A percentile compares a stretch with the other conserved stretches of the same genome.
Evolutionary conservation across 2,329 filamentous ascomycete species (phyloP).

Genomic region (Elsinoe fawcettii): DNA sequence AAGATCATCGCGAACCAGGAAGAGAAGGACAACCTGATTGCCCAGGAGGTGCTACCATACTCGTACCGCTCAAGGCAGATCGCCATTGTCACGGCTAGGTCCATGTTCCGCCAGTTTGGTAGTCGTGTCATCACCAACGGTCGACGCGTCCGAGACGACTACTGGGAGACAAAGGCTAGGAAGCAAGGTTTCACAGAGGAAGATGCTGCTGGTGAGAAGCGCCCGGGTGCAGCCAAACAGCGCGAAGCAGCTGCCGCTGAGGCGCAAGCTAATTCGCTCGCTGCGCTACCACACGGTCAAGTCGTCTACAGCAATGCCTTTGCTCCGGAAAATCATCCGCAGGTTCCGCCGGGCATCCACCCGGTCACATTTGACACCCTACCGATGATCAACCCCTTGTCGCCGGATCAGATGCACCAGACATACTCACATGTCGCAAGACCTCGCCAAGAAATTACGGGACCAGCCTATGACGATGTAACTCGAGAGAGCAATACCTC

Average conservation of each 20-base stretch:
- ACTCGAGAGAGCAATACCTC: slow-evolving; percentile 65
- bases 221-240: slow-evolving; percentile 82
- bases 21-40: slow-evolving; percentile 93
- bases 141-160: slow-evolving; percentile 87
- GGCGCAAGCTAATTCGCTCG: slow-evolving; percentile 50
- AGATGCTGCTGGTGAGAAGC: slow-evolving; percentile 89
- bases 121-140: slow-evolving; percentile 88
- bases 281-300: slow-evolving; percentile 66
- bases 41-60: slow-evolving; percentile 91
- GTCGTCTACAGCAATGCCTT: slow-evolving; percentile 69
- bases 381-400: slow-evolving; percentile 75
- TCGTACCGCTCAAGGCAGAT: slow-evolving; percentile 98
- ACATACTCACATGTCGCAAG: slow-evolving; percentile 80
- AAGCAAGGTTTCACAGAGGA: slow-evolving; percentile 99
- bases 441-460: slow-evolving; percentile 81
- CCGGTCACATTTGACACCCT: slow-evolving; percentile 64
- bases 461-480: slow-evolving; percentile 79
- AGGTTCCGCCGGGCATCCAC: slow-evolving; percentile 55
- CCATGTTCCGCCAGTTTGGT: slow-evolving; percentile 98
- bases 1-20: slow-evolving; percentile 96
- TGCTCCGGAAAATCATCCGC: slow-evolving; percentile 29
- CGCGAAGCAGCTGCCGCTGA: slow-evolving; percentile 69
- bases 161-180: slow-evolving; percentile 94
- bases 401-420: slow-evolving; percentile 68
- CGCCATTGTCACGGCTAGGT: slow-evolving; percentile 91